Conservation (phyloP, 2,329 filamentous ascomycete genomes). For the Parastagonospora nodorum region DNA sequence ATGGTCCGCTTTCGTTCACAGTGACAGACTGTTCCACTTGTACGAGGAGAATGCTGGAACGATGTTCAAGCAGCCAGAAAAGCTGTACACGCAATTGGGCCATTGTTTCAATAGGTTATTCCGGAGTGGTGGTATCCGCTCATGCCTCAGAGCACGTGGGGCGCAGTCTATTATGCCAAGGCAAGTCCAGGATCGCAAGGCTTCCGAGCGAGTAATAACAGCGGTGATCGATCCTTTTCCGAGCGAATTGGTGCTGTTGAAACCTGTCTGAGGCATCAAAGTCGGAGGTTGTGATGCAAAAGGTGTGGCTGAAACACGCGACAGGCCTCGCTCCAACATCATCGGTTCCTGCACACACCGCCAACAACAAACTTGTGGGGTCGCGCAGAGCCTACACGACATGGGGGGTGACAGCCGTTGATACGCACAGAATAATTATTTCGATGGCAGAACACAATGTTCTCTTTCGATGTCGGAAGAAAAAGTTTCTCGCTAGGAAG, state of each 20-base stretch:
- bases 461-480: no score
- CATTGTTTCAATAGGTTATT: neutral
- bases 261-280: conserved; percentile 20
- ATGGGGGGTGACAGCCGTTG: neutral
- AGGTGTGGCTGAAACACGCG: conserved; percentile 17
- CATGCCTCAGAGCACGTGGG: conserved; percentile 3
- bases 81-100: neutral
- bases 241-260: conserved; percentile 8
- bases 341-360: neutral
- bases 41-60: conserved; percentile 1
- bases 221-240: neutral
- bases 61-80: conserved; percentile 2
- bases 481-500: no score
- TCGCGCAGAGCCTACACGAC: neutral
- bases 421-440: neutral
- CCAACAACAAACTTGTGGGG: neutral
- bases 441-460: neutral
- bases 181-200: neutral
- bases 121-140: conserved; percentile 3
- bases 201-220: conserved; percentile 1
- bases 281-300: conserved; percentile 8
- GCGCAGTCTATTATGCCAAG: conserved; percentile 2
- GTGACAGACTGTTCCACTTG: neutral
- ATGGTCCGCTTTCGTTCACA: neutral
- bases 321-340: conserved; percentile 15